Conservation (phyloP, 2,329 filamentous ascomycete species). For the Clonostachys rhizophaga region DNA sequence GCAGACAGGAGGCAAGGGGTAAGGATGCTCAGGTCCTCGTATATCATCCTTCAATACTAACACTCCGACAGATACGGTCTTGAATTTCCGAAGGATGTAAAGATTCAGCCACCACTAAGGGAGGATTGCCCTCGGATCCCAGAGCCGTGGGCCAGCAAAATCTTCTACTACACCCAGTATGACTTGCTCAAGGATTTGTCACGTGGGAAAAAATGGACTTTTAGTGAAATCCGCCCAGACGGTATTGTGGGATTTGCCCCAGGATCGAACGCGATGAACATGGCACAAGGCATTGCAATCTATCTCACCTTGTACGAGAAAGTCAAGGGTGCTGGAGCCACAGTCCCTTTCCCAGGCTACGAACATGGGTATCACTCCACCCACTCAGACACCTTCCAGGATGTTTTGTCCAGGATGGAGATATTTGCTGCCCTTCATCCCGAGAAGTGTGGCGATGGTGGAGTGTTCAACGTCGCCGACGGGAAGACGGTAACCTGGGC, state of each 20-base stretch:
- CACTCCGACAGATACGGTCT: constrained; percentile 5
- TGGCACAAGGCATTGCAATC: constrained; percentile 8
- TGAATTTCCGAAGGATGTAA: constrained; percentile 6
- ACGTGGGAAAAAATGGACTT: constrained; percentile 7
- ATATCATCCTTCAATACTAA: not conserved
- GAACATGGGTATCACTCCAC: constrained; percentile 4
- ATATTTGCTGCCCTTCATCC: constrained; percentile 7
- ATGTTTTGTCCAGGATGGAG: constrained; percentile 8
- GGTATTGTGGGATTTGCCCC: constrained; percentile 10
- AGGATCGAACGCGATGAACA: constrained; percentile 8
- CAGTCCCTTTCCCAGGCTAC: constrained; percentile 6
- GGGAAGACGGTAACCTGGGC: constrained; percentile 6
- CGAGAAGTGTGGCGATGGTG: constrained; percentile 5
- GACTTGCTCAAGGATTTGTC: constrained; percentile 6
- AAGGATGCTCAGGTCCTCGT: not conserved
- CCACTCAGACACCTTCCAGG: constrained; percentile 10
- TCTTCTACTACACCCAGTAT: constrained; percentile 9
- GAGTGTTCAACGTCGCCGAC: constrained; percentile 8
- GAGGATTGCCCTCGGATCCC: constrained; percentile 7
- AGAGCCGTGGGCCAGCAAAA: constrained; percentile 6
- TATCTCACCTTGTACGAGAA: constrained; percentile 5
- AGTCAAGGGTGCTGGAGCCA: constrained; percentile 6
- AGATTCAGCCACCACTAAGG: constrained; percentile 3
- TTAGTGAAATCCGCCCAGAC: constrained; percentile 9
- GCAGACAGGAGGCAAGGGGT: constrained; percentile 9